Conservation (phyloP, 2,329 filamentous ascomycete genomes). For the Xylaria sp. region DNA sequence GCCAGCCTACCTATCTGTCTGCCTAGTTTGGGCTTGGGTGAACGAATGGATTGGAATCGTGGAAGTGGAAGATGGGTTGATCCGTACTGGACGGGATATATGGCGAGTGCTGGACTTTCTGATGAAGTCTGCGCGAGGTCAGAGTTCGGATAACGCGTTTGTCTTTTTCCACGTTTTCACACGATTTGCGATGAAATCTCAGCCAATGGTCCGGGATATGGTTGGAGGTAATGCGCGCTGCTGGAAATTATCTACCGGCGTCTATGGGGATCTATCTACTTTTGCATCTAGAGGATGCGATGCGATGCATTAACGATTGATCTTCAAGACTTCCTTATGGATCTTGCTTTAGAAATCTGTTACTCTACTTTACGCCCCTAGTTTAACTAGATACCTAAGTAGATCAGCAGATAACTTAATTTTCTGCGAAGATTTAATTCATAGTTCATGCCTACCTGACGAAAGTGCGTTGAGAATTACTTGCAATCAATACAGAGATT, state of each 20-base stretch:
- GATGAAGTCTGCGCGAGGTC: background rate
- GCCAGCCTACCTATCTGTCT: too few relatives aligned
- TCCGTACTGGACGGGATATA: background rate
- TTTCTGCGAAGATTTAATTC: slow-evolving; percentile 4
- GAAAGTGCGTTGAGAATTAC: background rate
- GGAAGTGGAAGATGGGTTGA: too few relatives aligned
- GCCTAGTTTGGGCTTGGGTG: too few relatives aligned
- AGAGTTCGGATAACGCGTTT: background rate
- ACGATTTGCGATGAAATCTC: background rate
- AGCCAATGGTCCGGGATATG: background rate
- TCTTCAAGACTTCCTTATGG: background rate
- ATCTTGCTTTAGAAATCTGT: background rate
- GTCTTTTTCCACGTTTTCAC: too few relatives aligned
- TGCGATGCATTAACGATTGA: background rate
- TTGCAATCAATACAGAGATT: background rate
- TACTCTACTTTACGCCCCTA: background rate
- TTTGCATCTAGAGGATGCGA: background rate
- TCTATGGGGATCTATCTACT: background rate
- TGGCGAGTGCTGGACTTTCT: background rate
- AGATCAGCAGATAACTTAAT: background rate
- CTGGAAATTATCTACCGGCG: background rate
- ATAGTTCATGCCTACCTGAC: background rate
- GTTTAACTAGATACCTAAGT: background rate
- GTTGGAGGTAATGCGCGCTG: background rate
- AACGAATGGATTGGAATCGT: too few relatives aligned